A percentile compares a stretch with the other conserved stretches of the same genome.
phyloP scores from a whole-genome alignment of 768 basidiomycete species.

The Psilocybe azurescens region DNA sequence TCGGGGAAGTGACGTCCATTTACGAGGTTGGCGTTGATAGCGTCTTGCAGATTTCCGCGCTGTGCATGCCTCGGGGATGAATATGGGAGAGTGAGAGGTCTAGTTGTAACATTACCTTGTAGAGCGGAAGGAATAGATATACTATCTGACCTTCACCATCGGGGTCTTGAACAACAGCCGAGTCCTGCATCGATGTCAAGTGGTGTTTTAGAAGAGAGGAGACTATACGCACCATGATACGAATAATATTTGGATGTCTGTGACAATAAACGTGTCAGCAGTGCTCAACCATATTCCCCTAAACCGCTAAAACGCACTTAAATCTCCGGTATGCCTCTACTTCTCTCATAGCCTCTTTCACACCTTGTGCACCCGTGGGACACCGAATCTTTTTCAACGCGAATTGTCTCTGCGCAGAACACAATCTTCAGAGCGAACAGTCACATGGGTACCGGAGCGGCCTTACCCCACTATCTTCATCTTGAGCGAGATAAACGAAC shows the following conservation, averaged over 20 bases:
- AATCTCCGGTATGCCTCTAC: conserved; percentile 95
- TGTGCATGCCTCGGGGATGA: conserved; percentile 28
- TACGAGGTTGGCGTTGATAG: conserved; percentile 85
- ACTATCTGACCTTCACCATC: conserved; percentile 94
- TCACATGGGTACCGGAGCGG: conserved; percentile 7
- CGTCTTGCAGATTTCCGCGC: conserved; percentile 95
- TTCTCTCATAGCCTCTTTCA: conserved; percentile 88
- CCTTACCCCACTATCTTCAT: conserved; percentile 82
- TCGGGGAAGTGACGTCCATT: conserved; percentile 87
- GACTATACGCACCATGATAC: conserved; percentile 67
- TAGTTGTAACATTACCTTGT: conserved; percentile 59
- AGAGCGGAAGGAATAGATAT: conserved; percentile 94
- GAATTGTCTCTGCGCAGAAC: conserved; percentile 71
- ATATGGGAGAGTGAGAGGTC: conserved; percentile 13
- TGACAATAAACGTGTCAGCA: conserved; percentile 7
- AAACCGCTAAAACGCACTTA: conserved; percentile 59
- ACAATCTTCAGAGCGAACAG: not conserved
- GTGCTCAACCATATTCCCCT: not conserved
- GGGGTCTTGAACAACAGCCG: conserved; percentile 92
- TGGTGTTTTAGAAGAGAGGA: not conserved
- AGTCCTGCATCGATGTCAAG: conserved; percentile 59
- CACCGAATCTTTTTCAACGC: conserved; percentile 98
- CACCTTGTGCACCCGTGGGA: conserved; percentile 85
- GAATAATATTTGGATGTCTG: conserved; percentile 97
- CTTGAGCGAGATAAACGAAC: conserved; percentile 88